Evolutionary conservation across 768 basidiomycete genomes (phyloP).

Genomic region (Boletus rubroflammeus): DNA sequence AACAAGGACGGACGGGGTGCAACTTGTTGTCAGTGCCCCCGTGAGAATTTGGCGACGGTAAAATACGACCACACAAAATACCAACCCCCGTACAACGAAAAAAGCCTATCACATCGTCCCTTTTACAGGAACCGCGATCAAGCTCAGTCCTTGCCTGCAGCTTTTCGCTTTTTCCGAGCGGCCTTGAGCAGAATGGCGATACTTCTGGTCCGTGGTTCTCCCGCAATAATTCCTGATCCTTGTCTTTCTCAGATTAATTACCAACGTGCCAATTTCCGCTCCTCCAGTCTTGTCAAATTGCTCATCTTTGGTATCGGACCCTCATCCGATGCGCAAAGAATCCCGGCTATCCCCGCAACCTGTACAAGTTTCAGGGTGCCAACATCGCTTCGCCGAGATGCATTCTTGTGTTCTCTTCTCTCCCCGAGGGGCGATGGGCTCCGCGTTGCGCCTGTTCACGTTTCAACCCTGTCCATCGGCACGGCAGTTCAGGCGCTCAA

Average conservation of each 20-base stretch:
- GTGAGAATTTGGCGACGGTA: neutral
- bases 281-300: neutral
- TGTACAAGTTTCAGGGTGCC: neutral
- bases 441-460: neutral
- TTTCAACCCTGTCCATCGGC: neutral
- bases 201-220: neutral
- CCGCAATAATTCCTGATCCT: neutral
- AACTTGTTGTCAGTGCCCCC: neutral
- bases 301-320: neutral
- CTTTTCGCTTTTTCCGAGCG: too few species aligned
- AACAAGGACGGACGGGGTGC: neutral
- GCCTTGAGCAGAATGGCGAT: neutral
- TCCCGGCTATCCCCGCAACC: constrained; percentile 1
- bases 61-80: constrained; percentile 18
- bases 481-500: neutral
- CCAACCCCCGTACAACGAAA: neutral
- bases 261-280: constrained; percentile 7
- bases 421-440: neutral
- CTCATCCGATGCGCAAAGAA: neutral
- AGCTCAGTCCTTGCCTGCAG: too few species aligned
- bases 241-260: neutral
- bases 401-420: neutral
- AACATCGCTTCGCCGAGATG: neutral
- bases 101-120: constrained; percentile 12
- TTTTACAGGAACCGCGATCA: neutral